These are phyloP conservation scores for Sporobolomyces roseus DNA, from an alignment of 768 basidiomycete genomes.

Conservation along the genomic window DNA sequence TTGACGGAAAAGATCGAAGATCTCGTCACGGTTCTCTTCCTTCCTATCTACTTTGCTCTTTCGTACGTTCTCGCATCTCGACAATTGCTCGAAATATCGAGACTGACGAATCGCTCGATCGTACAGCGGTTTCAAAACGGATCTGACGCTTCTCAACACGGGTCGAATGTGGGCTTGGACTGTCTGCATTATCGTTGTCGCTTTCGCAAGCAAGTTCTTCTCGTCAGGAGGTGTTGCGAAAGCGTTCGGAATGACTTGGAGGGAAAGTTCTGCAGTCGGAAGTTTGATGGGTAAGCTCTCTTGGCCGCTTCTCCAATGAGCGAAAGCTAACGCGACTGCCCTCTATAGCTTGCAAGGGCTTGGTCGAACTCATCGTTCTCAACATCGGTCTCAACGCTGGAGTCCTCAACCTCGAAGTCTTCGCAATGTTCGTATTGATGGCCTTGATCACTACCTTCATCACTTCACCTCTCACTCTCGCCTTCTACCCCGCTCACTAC, in stretches of 20 bases:
- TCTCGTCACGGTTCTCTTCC: slow-evolving; percentile 50
- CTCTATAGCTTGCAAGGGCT: slow-evolving; percentile 53
- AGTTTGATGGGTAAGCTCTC: slow-evolving; percentile 60
- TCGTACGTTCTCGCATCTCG: slow-evolving; percentile 51
- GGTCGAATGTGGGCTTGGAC: slow-evolving; percentile 78
- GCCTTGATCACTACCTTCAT: slow-evolving; percentile 60
- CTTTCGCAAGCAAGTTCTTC: slow-evolving; percentile 74
- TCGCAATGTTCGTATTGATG: slow-evolving; percentile 52
- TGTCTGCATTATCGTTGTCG: slow-evolving; percentile 66
- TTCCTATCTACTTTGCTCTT: slow-evolving; percentile 71
- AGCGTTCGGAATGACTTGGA: slow-evolving; percentile 61
- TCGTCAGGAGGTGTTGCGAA: slow-evolving; percentile 64
- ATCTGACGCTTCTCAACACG: slow-evolving; percentile 69
- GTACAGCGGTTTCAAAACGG: slow-evolving; percentile 64
- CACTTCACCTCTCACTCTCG: slow-evolving; percentile 75
- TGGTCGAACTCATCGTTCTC: slow-evolving; percentile 87
- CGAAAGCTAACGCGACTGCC: neutral
- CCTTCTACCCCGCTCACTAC: slow-evolving; percentile 63
- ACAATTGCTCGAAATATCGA: neutral
- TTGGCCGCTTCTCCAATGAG: neutral
- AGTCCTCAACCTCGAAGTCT: slow-evolving; percentile 62
- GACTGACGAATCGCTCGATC: neutral
- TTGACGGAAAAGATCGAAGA: slow-evolving; percentile 85
- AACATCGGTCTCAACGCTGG: slow-evolving; percentile 76
- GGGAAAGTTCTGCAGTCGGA: slow-evolving; percentile 79